These are phyloP conservation scores for Asterochloris sp. DNA, from an alignment of 139 green algal genomes.

Conservation along the genomic window DNA sequence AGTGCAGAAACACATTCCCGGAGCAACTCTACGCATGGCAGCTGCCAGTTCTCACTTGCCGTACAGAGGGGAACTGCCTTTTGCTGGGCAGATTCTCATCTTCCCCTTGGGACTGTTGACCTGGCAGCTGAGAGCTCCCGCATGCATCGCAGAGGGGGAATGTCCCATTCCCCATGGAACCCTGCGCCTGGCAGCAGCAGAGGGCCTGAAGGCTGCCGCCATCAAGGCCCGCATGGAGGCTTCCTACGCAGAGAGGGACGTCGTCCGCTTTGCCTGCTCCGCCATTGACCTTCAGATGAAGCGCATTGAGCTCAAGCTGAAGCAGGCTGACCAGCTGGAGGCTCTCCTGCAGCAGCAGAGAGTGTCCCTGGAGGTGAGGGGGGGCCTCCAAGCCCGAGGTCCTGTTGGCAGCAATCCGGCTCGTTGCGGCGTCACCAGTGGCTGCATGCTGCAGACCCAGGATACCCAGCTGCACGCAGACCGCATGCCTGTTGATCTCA, in stretches of 20 bases:
- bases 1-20: too few species aligned
- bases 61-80: too few species aligned
- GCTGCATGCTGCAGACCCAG: neutral
- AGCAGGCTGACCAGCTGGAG: slow-evolving; percentile 44
- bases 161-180: too few species aligned
- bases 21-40: too few species aligned
- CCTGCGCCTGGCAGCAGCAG: slow-evolving; percentile 44
- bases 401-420: neutral
- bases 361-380: slow-evolving; percentile 11
- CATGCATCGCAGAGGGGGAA: too few species aligned
- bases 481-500: too few species aligned
- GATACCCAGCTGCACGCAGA: neutral
- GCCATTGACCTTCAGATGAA: slow-evolving; percentile 25
- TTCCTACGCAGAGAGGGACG: slow-evolving; percentile 17
- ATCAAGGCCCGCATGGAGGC: slow-evolving; percentile 41
- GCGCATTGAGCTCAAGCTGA: slow-evolving; percentile 55
- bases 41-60: too few species aligned
- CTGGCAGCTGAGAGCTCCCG: too few species aligned
- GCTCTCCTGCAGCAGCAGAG: slow-evolving; percentile 4
- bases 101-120: too few species aligned
- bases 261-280: neutral
- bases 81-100: too few species aligned
- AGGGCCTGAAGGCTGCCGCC: slow-evolving; percentile 60
- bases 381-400: neutral
- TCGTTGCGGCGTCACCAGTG: neutral